Evolutionary conservation across 1,284 basidiomycete species (phyloP), one percentile per base, ranked within the genome.

Genomic region (Boletus hoseneyae): DNA sequence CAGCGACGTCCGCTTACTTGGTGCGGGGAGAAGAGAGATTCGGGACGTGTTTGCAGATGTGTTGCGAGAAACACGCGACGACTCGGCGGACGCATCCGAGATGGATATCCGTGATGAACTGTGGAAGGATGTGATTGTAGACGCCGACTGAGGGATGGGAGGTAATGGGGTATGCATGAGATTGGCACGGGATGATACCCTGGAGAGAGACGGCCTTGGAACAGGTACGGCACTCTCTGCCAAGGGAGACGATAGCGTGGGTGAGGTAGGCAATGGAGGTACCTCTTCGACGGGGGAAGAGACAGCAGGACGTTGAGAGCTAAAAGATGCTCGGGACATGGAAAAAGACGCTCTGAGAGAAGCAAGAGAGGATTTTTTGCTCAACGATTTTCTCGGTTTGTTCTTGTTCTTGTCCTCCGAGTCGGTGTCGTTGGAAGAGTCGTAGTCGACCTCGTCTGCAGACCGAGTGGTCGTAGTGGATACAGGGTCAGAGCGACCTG

Each of bases 331-430:
- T 7, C 67, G 58, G 13, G 67, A 68, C 4, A 65, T 19, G n/a
- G 64, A 68, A 8, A 69, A 69, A 1, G 64, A 65, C 0, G 54
- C 54, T 10, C 64, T 53, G 7, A 69, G 49, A 19, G 67, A 69
- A 4, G 64, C 64, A 13, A 65, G 51, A 0, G 67, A 65, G 0
- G 64, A 56, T 18, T 68, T 65, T 50, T 65, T 65, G 45, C 51
- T 54, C 18, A 67, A 11, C 0, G 51, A 42, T 32, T 62, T 69
- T 34, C 34, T 51, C 1, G 29, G 47, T 27, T 52, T 68, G 7
- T 6, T 34, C 29, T 51, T 58, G 0, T 53, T 51, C 18, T 19
- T 54, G 27, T 55, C 54, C 2, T 66, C 62, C 0, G 34, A 0
- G 21, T 65, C 64, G 15, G 53, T 60, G 5, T 68, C 66, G 8